Evolutionary conservation across 768 basidiomycete species (phyloP), one percentile per base, ranked within the genome.

Genomic region (Lentinula edodes): DNA sequence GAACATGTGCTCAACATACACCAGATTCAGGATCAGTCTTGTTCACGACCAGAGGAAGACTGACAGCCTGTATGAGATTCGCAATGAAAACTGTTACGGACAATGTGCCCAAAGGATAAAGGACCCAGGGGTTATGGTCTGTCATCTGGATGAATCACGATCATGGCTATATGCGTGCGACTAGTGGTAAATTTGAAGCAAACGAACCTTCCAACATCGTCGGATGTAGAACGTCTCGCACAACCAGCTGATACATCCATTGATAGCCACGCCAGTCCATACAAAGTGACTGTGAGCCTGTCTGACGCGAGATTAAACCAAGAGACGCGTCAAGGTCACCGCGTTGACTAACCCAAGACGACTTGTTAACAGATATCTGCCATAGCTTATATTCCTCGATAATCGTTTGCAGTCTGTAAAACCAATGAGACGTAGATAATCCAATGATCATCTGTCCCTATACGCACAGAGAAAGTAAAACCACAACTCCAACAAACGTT

Each of bases 211-310:
- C 80, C 81, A 85, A 61, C 83, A 83, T 58, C 78, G 71, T 41
- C 76, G 70, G 32, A 83, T 77, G 48, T 80, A 80, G 62, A 79
- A 84, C 3, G 73, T 68, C 66, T 84, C 77, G 65, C 82, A 83
- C 39, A 80, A 54, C 58, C 75, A 70, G 64, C 76, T 78, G 41
- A 83, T 76, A 8, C 77, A 65, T 3, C 80, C 80, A 64, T 83
- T 83, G 39, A 83, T 55, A 58, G 83, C 78, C 39, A 82, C 64
- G 54, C 81, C 80, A 0, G 75, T 70, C 76, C 77, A 80, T 62
- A 77, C 72, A 18, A 82, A 74, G 0, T 67, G 66, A 60, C 73
- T 80, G 2, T 73, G 71, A 41, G 77, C 73, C 75, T 78, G 68
- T 66, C 69, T 36, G 23, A 45, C 55, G 28, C 43, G 12, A 38